Conservation (phyloP, 306 rosid species). For the Lathyrus sativus region DNA sequence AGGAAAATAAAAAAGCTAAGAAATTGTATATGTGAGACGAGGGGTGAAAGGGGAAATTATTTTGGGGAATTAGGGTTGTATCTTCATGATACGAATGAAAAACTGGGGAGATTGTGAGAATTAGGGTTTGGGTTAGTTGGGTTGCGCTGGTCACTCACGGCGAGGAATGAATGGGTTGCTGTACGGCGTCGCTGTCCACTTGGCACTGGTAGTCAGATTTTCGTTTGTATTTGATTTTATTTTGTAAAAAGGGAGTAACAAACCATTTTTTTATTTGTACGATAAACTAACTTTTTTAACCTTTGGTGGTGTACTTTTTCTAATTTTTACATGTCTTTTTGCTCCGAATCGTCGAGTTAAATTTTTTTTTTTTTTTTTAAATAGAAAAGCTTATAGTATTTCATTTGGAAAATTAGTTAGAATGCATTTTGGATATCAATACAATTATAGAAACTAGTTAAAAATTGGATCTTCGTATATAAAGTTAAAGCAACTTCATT, state of each 20-base stretch:
- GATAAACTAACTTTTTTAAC: too few relatives aligned
- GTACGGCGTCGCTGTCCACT: slow-evolving; percentile 59
- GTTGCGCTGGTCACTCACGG: slow-evolving; percentile 20
- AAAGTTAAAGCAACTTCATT: too few relatives aligned
- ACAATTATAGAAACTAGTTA: too few relatives aligned
- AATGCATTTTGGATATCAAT: too few relatives aligned
- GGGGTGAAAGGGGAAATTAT: background rate
- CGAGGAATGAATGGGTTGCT: slow-evolving; percentile 46
- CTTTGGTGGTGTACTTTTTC: too few relatives aligned
- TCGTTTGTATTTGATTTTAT: background rate
- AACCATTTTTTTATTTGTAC: background rate
- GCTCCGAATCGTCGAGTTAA: too few relatives aligned
- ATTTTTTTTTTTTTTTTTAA: too few relatives aligned
- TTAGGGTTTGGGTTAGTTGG: slow-evolving; percentile 54
- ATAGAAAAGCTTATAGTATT: too few relatives aligned
- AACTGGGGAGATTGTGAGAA: slow-evolving; percentile 36
- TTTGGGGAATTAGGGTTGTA: background rate
- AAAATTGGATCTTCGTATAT: too few relatives aligned
- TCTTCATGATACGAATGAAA: slow-evolving; percentile 6
- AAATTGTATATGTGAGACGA: background rate
- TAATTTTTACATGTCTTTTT: too few relatives aligned
- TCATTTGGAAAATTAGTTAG: too few relatives aligned
- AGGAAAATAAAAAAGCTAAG: background rate
- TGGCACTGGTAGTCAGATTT: slow-evolving; percentile 35
- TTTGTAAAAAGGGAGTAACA: background rate